Evolutionary conservation across 805 yeast species (phyloP).

Genomic region (Candida germanica): DNA sequence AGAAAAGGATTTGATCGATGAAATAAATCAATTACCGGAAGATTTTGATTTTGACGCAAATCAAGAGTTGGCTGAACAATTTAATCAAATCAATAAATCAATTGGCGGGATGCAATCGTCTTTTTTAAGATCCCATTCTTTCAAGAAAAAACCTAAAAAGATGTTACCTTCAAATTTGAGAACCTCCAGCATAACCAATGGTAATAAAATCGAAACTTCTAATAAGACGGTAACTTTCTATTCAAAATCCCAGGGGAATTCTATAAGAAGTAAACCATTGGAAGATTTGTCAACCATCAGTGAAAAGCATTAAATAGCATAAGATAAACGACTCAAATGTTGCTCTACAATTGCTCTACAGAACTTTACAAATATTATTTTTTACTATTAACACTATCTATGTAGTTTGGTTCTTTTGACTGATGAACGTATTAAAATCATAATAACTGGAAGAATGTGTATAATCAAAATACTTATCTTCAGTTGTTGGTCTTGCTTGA

Average conservation of each 20-base stretch:
- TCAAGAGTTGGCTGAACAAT: conserved; percentile 14
- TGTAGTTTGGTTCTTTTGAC: conserved; percentile 18
- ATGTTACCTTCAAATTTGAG: conserved; percentile 16
- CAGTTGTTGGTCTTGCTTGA: conserved; percentile 5
- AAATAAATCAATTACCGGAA: conserved; percentile 33
- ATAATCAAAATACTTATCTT: conserved; percentile 34
- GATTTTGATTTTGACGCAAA: conserved; percentile 35
- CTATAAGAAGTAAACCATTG: conserved; percentile 1
- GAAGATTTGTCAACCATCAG: conserved; percentile 8
- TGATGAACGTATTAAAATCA: conserved; percentile 38
- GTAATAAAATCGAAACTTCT: conserved; percentile 34
- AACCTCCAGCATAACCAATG: conserved; percentile 11
- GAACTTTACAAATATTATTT: too few relatives aligned
- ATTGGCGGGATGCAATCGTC: conserved; percentile 8
- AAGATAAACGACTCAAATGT: conserved; percentile 1
- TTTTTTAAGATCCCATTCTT: conserved; percentile 34
- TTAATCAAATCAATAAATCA: conserved; percentile 15
- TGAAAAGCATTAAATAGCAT: conserved; percentile 4
- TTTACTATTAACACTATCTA: too few relatives aligned
- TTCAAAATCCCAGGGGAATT: conserved; percentile 7
- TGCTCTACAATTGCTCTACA: too few relatives aligned
- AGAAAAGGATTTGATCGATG: conserved; percentile 34
- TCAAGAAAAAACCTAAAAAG: conserved; percentile 34
- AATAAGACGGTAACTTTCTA: conserved; percentile 44
- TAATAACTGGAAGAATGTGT: conserved; percentile 20